Conservation (phyloP, 2,329 filamentous ascomycete genomes). For the Didymella pinodella region DNA sequence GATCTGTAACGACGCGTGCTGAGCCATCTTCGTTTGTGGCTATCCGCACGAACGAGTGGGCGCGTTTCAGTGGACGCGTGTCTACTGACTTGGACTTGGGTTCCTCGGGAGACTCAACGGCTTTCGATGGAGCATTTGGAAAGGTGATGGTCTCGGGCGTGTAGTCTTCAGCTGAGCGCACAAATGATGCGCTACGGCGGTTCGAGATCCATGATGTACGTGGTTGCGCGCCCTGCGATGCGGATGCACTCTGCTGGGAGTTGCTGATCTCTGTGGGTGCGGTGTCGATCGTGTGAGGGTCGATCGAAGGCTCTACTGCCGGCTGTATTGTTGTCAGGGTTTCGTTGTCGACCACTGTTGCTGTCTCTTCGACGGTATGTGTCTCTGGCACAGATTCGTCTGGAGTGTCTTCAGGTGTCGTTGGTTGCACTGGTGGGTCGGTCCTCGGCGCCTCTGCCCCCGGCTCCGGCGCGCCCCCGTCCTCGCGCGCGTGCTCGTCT, state of each 20-base stretch:
- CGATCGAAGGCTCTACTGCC: conserved; percentile 32
- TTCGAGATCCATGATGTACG: conserved; percentile 56
- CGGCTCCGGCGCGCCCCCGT: conserved; percentile 31
- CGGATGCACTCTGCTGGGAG: conserved; percentile 43
- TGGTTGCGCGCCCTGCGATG: conserved; percentile 44
- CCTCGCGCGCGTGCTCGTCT: conserved; percentile 39
- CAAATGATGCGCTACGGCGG: conserved; percentile 54
- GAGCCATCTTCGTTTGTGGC: conserved; percentile 89
- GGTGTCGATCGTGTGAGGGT: conserved; percentile 35
- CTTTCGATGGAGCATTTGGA: conserved; percentile 33
- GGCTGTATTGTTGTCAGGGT: conserved; percentile 31
- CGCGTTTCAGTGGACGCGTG: conserved; percentile 51
- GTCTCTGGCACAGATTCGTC: conserved; percentile 30
- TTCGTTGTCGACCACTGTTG: conserved; percentile 23
- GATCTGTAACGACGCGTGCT: conserved; percentile 79
- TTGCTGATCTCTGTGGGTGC: conserved; percentile 38
- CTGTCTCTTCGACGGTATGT: conserved; percentile 20
- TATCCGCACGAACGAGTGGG: conserved; percentile 70
- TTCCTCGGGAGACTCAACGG: conserved; percentile 53
- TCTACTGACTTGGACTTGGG: conserved; percentile 53
- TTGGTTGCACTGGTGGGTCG: conserved; percentile 31
- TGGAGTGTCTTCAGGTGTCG: conserved; percentile 33
- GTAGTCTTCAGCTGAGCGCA: conserved; percentile 46
- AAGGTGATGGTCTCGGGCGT: conserved; percentile 43
- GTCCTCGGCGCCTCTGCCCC: conserved; percentile 28